These are phyloP conservation scores for Pestalotiopsis sp. DNA, from an alignment of 2,329 filamentous ascomycete species.

Conservation along the genomic window DNA sequence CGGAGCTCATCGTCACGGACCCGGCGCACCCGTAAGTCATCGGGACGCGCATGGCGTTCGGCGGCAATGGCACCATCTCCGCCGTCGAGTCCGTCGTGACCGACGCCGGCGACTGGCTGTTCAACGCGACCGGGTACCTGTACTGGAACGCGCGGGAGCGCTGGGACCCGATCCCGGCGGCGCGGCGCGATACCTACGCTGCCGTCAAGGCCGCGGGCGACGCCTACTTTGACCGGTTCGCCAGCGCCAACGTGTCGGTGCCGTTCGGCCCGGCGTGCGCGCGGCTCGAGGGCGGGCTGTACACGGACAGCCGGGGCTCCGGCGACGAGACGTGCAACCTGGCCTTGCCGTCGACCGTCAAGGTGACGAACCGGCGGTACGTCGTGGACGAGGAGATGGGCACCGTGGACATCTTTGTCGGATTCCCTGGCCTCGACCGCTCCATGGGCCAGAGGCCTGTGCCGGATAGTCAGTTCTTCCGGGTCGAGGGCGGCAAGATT, in stretches of 20 bases:
- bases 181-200: conserved; percentile 30
- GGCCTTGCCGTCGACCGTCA: conserved; percentile 30
- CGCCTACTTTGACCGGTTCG: conserved; percentile 37
- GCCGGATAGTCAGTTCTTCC: conserved; percentile 36
- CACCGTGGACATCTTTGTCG: conserved; percentile 30
- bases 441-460: conserved; percentile 16
- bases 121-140: conserved; percentile 35
- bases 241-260: conserved; percentile 35
- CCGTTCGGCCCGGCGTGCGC: conserved; percentile 39
- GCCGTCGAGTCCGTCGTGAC: conserved; percentile 33
- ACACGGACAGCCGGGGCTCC: conserved; percentile 22
- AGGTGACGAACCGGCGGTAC: conserved; percentile 27
- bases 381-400: conserved; percentile 31
- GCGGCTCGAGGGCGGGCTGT: conserved; percentile 36
- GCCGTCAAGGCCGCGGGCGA: conserved; percentile 37
- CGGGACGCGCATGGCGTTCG: conserved; percentile 34
- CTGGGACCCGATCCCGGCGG: conserved; percentile 34
- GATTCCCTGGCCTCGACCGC: conserved; percentile 24
- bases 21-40: conserved; percentile 36
- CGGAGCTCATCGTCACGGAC: conserved; percentile 35
- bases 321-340: conserved; percentile 33
- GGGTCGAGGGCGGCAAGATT: conserved; percentile 32
- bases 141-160: conserved; percentile 34
- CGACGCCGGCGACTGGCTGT: conserved; percentile 37
- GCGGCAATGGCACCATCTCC: background rate